Evolutionary conservation across 2,329 filamentous ascomycete species (phyloP).

Genomic region (Verticillium nubilum): DNA sequence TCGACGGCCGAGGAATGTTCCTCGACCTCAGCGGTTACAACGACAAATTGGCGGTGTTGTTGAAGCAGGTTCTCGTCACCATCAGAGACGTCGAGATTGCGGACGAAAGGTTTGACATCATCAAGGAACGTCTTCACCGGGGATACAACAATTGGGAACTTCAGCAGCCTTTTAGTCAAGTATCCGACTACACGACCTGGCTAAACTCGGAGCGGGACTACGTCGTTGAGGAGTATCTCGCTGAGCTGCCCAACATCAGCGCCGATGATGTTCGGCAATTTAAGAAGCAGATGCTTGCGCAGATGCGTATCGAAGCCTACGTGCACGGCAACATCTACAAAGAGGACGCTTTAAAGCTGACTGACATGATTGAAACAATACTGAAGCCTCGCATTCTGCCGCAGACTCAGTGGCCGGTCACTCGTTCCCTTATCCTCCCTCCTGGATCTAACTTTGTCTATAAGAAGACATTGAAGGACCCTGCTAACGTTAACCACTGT

Average conservation of each 20-base stretch:
- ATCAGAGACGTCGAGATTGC: constrained; percentile 81
- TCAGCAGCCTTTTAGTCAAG: constrained; percentile 83
- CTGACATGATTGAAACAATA: constrained; percentile 72
- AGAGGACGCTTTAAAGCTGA: constrained; percentile 83
- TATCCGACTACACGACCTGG: constrained; percentile 77
- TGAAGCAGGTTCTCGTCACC: constrained; percentile 81
- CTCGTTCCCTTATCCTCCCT: constrained; percentile 71
- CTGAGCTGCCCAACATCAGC: constrained; percentile 70
- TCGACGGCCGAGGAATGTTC: constrained; percentile 68
- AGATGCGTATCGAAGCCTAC: constrained; percentile 82
- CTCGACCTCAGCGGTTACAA: constrained; percentile 87
- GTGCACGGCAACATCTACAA: constrained; percentile 92
- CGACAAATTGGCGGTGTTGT: constrained; percentile 84
- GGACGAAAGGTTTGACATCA: constrained; percentile 83
- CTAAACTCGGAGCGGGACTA: constrained; percentile 72
- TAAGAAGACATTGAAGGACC: constrained; percentile 74
- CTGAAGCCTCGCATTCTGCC: constrained; percentile 71
- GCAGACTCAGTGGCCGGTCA: constrained; percentile 71
- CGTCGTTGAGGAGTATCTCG: constrained; percentile 72
- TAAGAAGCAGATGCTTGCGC: constrained; percentile 72
- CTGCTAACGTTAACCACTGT: constrained; percentile 83
- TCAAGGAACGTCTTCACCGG: constrained; percentile 77
- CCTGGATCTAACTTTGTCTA: constrained; percentile 80
- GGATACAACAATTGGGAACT: constrained; percentile 82
- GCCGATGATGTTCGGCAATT: constrained; percentile 71